A percentile compares a stretch with the other conserved stretches of the same genome.
phyloP scores from a whole-genome alignment of 1,284 basidiomycete species.

The Trichosporon faecale region DNA sequence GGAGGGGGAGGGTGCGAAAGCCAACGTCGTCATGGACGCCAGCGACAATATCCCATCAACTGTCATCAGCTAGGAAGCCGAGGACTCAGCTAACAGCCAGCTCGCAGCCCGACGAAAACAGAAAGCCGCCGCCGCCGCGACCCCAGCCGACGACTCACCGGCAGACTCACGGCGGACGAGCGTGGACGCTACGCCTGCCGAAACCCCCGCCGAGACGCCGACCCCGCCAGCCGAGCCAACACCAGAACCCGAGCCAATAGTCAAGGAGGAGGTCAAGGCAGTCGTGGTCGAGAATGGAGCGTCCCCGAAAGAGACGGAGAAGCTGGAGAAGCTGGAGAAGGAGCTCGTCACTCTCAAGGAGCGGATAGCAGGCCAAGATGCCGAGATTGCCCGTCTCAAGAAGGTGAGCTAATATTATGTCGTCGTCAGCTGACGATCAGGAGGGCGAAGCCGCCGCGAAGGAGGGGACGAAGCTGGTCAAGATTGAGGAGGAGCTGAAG shows the following conservation, averaged over 20 bases:
- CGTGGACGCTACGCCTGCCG: background rate
- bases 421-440: background rate
- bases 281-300: background rate
- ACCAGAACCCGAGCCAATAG: background rate
- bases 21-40: background rate
- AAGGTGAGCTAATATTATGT: background rate
- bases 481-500: background rate
- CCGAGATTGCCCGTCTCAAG: background rate
- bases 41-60: background rate
- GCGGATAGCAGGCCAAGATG: background rate
- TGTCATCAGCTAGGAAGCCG: background rate
- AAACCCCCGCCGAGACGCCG: background rate
- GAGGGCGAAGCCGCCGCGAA: background rate
- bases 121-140: background rate
- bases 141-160: background rate
- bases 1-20: background rate
- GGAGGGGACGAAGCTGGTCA: background rate
- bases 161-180: background rate
- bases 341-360: conserved; percentile 28
- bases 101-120: conserved; percentile 4
- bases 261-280: background rate
- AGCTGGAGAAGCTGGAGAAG: conserved; percentile 29
- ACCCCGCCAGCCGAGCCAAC: background rate
- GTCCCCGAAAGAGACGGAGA: background rate
- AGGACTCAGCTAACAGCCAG: background rate